Base-by-base conservation (phyloP, 108 stramenopile genomes). In the Cylindrotheca fusiformis region DNA sequence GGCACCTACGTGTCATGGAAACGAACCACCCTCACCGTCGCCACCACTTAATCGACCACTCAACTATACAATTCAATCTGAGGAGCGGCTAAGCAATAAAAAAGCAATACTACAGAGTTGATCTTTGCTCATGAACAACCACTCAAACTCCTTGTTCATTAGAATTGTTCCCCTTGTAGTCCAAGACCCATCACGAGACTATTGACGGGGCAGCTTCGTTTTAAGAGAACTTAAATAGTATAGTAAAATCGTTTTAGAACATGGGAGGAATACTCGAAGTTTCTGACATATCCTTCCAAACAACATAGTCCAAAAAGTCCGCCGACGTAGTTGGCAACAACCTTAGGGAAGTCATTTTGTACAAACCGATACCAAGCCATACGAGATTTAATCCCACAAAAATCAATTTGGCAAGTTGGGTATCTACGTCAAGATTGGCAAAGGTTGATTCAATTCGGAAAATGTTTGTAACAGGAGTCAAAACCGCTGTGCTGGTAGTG, bases 281-380 rank as follows among this genome's bases (percentile, higher is more conserved):
- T 58, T 96, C 96, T 84, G 90, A 68, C 70, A 94, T 82, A 27
- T 94, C 82, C 67, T 96, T 96, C 82, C 92, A 92, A 32, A 89
- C 90, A 49, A 97, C 81, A 48, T 81, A 80, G 60, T 79, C 81
- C 25, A 86, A 84, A 89, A 91, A 97, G 79, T 97, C 97, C 1
- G 95, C 97, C 55, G 89, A 87, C 5, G 97, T 97, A 18, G 91
- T 80, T 0, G 97, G 97, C 22, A 97, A 58, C 78, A 97, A 83
- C 59, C 94, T 79, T 93, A 97, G 95, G n/a, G 86, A 85, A n/a
- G 78, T 81, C 88, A 93, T 83, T 63, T 97, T 97, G 76, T 96
- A 97, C 62, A 96, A 62, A 17, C 93, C 97, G 10, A 96, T 63
- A 1, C 79, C 92, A 4, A 97, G 62, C 84, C 95, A 95, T 8